Evolutionary conservation across 345 rosid species (phyloP), one percentile per base, ranked within the genome.

Genomic region (Kandelia obovata): DNA sequence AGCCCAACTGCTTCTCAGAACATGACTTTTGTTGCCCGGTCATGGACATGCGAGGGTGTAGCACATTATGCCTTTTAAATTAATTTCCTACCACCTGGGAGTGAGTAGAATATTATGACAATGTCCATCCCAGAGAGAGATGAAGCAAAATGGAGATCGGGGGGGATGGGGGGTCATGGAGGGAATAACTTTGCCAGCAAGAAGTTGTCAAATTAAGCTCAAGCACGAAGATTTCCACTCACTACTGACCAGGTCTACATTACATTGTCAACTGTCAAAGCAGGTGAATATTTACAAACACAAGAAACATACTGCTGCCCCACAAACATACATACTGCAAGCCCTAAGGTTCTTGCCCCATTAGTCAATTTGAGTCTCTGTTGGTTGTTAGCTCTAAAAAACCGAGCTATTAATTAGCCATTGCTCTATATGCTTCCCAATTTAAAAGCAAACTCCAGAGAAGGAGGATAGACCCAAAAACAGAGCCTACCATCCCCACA

Each of bases 361-460:
- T 26, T 55, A 2, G 5, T 27, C 21, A 30, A 34, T 61, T 63
- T 19, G 25, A 49, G 53, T 51, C 64, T 61, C 77, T 61, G 27
- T 55, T 27, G 57, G 53, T 65, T 62, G 78, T 73, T 72, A 73
- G 87, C 85, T 80, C 82, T 65, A 67, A 85, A 84, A 79, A 80
- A 19, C 46, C 65, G 81, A 83, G 82, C 82, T 79, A 58, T 31
- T 31, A 58, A 70, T 69, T 76, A 73, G 71, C 69, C 61, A 60
- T 34, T 56, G 21, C 64, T 49, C 62, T 37, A 15, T 37, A 15
- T 62, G 28, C 53, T 7, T 60, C 53, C 55, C 57, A 49, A 66
- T 64, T 73, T 73, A 28, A 65, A 68, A 73, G 70, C 19, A 27
- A 32, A 61, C 62, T 73, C 39, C 71, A 37, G 17, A 64, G 21